These are phyloP conservation scores for Neohortaea acidophila DNA, from an alignment of 495 filamentous ascomycete genomes.

Conservation along the genomic window DNA sequence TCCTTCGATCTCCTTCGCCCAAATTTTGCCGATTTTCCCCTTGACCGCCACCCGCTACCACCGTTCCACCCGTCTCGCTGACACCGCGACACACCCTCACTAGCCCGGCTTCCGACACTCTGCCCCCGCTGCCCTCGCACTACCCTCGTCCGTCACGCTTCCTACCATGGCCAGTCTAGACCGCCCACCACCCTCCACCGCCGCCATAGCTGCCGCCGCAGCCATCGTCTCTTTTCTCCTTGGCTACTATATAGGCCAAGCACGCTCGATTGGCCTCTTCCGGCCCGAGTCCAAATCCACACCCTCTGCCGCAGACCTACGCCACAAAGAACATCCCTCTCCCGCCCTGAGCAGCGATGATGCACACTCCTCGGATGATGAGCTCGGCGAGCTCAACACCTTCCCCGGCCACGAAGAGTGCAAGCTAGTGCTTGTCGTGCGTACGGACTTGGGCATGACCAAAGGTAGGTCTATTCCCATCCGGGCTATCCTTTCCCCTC, in stretches of 20 bases:
- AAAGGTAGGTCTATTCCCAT: slow-evolving; percentile 53
- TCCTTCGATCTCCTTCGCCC: not conserved
- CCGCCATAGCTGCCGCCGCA: slow-evolving; percentile 25
- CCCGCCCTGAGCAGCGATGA: slow-evolving; percentile 14
- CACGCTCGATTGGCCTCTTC: slow-evolving; percentile 27
- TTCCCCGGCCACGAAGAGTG: slow-evolving; percentile 54
- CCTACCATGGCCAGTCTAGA: too few species aligned
- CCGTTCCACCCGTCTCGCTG: not conserved
- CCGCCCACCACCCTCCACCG: slow-evolving; percentile 25
- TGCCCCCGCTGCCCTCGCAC: not conserved
- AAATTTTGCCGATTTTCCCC: not conserved
- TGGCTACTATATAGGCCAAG: slow-evolving; percentile 31
- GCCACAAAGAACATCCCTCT: slow-evolving; percentile 12
- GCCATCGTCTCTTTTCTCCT: slow-evolving; percentile 25
- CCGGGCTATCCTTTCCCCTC: too few species aligned
- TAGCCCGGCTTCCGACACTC: not conserved
- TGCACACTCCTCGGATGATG: slow-evolving; percentile 18
- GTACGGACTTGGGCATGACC: slow-evolving; percentile 90
- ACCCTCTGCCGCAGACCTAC: not conserved
- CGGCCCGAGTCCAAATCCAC: slow-evolving; percentile 10
- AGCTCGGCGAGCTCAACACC: slow-evolving; percentile 19
- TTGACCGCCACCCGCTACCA: not conserved
- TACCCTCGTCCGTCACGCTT: too few species aligned
- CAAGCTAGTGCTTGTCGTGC: slow-evolving; percentile 82
- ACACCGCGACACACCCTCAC: not conserved